Base-by-base conservation (phyloP, 2,329 filamentous ascomycete genomes). In the Talaromyces sp. region DNA sequence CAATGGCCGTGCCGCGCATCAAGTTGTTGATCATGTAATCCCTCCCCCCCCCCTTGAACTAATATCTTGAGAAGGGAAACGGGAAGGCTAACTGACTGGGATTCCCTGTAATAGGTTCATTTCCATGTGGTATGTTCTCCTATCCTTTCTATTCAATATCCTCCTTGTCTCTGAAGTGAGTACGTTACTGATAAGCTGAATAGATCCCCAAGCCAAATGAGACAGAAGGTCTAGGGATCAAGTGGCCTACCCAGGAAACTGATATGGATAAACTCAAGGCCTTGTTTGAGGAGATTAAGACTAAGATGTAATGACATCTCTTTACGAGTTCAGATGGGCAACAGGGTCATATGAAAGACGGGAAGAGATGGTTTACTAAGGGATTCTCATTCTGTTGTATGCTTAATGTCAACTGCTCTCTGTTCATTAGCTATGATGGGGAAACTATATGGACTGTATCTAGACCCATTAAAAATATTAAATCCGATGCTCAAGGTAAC, bases 191-290 rank as follows among this genome's bases (percentile, higher is more conserved):
- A 52, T 17, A 28, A 25, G 45, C 4, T 15, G 33, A 8, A 48
- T 25, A 91, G 88, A 99, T 99, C 62, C 94, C 94, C 36, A 99
- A 99, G 81, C 93, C 94, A 53, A 95, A 90, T 68, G 79, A 86
- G 67, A 69, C 80, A 36, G 89, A 97, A 72, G 94, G 94, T 6
- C 78, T 99, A 53, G 85, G 82, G 4, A 81, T 97, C 65, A 73
- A 77, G 35, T 99, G 94, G 94, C 91, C 92, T 19, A 79, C 86
- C 63, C 82, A 89, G 75, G 74, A 79, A 61, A 82, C 83, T 1
- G 87, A 96, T 66, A 95, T 94, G 88, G 89, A 90, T 1, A 83
- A 86, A 71, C 78, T 99, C 67, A 89, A 92, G 81, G 84, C 83
- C 62, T 78, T 95, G 61, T 81, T 83, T 61, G 91, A 93, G 73